phyloP scores from a whole-genome alignment of 2,329 filamentous ascomycete species.

The Verticillium isaacii region DNA sequence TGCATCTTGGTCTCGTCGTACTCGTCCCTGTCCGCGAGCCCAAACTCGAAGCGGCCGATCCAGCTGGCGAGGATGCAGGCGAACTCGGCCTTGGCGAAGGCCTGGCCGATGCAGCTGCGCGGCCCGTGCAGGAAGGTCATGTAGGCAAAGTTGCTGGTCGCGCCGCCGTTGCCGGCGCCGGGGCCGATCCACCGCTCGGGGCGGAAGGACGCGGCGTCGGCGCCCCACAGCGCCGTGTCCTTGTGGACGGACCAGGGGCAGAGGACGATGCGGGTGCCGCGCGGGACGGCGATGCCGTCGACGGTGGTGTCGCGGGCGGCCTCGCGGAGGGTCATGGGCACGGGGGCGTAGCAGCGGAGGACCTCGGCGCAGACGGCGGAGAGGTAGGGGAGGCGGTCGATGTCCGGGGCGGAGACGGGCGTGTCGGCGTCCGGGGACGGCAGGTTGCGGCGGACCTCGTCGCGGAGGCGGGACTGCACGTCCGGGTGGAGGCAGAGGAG shows the following conservation, averaged over 20 bases:
- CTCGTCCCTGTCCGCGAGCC: conserved; percentile 51
- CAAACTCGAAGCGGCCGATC: conserved; percentile 69
- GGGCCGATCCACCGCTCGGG: conserved; percentile 70
- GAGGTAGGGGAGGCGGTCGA: conserved; percentile 74
- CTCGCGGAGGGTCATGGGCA: conserved; percentile 65
- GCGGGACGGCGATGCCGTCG: conserved; percentile 60
- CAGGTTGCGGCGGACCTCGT: conserved; percentile 60
- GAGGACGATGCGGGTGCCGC: conserved; percentile 65
- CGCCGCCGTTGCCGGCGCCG: conserved; percentile 54
- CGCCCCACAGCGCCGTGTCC: conserved; percentile 66
- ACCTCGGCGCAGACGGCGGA: conserved; percentile 75
- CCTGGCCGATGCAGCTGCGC: conserved; percentile 76
- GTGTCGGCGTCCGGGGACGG: conserved; percentile 38
- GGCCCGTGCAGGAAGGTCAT: conserved; percentile 85
- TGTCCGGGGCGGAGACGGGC: conserved; percentile 44
- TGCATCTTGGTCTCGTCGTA: conserved; percentile 62
- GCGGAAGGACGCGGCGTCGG: conserved; percentile 68
- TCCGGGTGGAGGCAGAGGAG: conserved; percentile 61
- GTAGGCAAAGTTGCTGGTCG: conserved; percentile 70
- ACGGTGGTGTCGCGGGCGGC: conserved; percentile 62
- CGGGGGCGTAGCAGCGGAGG: conserved; percentile 68
- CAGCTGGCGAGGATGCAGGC: conserved; percentile 74
- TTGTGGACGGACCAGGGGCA: conserved; percentile 65
- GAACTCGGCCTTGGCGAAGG: conserved; percentile 80
- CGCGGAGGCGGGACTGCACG: conserved; percentile 61